Conservation (phyloP, 2,329 filamentous ascomycete genomes). For the Sarocladium strictum region DNA sequence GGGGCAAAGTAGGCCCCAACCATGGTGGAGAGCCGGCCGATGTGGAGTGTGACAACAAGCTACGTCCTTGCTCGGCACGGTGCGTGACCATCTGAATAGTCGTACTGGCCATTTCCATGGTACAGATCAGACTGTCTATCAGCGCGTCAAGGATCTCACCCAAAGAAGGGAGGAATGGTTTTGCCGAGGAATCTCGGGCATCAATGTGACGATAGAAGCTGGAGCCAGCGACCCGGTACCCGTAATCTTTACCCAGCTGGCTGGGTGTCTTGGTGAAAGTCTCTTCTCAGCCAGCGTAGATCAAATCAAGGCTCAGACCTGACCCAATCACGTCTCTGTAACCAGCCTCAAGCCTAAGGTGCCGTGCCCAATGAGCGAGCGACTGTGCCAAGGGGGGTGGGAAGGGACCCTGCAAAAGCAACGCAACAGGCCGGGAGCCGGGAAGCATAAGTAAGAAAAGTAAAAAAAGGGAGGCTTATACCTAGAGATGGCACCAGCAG, state of each 20-base stretch:
- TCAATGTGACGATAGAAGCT: background rate
- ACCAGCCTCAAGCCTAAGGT: background rate
- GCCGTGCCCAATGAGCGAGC: background rate
- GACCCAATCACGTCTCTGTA: background rate
- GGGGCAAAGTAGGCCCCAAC: background rate
- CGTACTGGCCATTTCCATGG: background rate
- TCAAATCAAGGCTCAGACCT: background rate
- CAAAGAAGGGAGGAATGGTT: background rate
- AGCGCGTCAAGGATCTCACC: background rate
- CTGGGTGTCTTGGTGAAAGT: background rate
- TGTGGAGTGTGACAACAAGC: conserved; percentile 2
- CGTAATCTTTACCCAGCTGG: conserved; percentile 1
- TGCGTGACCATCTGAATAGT: background rate
- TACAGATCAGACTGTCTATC: background rate
- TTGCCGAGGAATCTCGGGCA: conserved; percentile 4
- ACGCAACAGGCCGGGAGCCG: background rate
- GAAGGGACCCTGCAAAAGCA: conserved; percentile 1
- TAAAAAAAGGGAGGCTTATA: background rate
- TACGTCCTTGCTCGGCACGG: background rate
- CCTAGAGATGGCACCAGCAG: background rate
- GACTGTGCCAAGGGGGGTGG: background rate
- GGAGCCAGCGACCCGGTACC: conserved; percentile 2
- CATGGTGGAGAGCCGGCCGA: background rate
- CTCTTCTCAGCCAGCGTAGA: conserved; percentile 5
- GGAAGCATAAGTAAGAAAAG: background rate